Evolutionary conservation across 2,329 filamentous ascomycete genomes (phyloP).

Genomic region (Trichoderma arundinaceum): DNA sequence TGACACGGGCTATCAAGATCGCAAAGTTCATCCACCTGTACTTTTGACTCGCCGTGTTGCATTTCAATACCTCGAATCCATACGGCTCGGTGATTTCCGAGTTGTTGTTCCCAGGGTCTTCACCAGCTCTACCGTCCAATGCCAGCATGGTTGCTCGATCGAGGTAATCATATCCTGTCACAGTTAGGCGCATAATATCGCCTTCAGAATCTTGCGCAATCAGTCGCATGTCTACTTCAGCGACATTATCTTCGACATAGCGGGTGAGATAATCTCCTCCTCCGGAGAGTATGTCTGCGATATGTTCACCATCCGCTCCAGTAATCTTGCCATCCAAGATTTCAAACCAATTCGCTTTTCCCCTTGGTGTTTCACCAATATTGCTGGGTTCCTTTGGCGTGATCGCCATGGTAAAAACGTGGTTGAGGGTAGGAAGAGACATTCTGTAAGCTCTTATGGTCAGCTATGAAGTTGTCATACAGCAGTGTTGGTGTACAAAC

Average conservation of each 20-base stretch:
- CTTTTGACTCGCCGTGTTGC: constrained; percentile 11
- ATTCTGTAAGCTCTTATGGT: neutral
- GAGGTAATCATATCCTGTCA: constrained; percentile 17
- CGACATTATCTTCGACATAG: constrained; percentile 16
- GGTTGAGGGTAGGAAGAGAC: constrained; percentile 11
- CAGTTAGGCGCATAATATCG: neutral
- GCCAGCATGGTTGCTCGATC: constrained; percentile 20
- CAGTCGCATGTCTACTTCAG: constrained; percentile 14
- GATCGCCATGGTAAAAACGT: constrained; percentile 21
- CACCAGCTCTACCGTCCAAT: constrained; percentile 4
- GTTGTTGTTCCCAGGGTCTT: neutral
- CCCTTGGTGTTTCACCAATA: constrained; percentile 9
- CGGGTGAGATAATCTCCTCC: constrained; percentile 23
- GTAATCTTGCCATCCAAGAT: neutral
- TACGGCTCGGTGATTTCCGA: constrained; percentile 8
- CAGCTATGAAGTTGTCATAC: too few species aligned
- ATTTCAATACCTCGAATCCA: constrained; percentile 20
- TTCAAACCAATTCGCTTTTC: constrained; percentile 25
- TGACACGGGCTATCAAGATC: neutral
- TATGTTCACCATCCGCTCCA: neutral
- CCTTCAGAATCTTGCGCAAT: neutral
- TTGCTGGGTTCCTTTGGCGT: neutral
- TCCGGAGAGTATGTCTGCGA: constrained; percentile 1
- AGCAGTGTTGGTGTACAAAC: neutral
- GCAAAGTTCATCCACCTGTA: constrained; percentile 17